These are phyloP conservation scores for Nannochloropsis oceanica DNA, from an alignment of 108 stramenopile genomes.

Conservation along the genomic window DNA sequence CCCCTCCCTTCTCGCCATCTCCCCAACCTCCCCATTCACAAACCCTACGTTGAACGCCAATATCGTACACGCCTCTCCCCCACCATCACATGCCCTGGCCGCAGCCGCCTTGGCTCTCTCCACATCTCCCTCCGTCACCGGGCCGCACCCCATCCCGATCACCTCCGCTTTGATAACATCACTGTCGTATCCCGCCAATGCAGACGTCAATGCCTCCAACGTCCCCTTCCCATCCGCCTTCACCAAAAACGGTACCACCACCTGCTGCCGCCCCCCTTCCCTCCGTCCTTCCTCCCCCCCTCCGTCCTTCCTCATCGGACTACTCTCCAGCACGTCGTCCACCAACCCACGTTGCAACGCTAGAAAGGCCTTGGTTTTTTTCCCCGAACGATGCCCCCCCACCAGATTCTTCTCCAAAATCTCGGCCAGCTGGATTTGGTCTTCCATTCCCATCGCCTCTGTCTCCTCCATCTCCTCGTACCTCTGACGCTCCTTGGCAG, in stretches of 20 bases:
- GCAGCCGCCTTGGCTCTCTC: slow-evolving; percentile 59
- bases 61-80: slow-evolving; percentile 8
- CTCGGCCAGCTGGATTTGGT: neutral
- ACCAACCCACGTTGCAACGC: neutral
- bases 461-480: neutral
- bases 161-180: neutral
- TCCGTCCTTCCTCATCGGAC: neutral
- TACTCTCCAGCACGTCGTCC: neutral
- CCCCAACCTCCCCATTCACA: slow-evolving; percentile 9
- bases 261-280: neutral
- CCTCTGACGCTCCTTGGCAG: neutral
- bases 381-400: neutral
- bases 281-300: neutral
- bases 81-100: neutral
- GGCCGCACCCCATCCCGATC: slow-evolving; percentile 55
- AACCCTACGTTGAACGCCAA: slow-evolving; percentile 37
- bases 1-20: slow-evolving; percentile 12
- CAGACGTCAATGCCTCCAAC: slow-evolving; percentile 74
- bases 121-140: slow-evolving; percentile 80
- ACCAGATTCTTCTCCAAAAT: neutral
- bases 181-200: slow-evolving; percentile 9
- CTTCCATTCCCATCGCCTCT: neutral
- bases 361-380: neutral
- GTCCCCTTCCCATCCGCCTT: slow-evolving; percentile 89
- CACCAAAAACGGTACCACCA: slow-evolving; percentile 61